Evolutionary conservation across 305 asterid species (phyloP).

Genomic region (Lippia alba): DNA sequence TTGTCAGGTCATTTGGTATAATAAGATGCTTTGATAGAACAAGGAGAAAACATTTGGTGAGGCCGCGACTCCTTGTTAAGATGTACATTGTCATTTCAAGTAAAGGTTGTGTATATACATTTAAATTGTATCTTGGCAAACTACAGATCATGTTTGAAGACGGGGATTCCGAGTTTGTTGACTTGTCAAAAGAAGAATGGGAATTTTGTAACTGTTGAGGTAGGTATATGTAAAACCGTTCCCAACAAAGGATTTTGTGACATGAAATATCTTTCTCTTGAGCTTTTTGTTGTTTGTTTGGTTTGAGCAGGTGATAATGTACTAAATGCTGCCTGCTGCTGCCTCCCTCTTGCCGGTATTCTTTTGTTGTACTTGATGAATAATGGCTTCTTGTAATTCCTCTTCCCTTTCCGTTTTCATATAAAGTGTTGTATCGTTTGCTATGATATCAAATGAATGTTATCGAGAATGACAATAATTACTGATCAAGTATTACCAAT

Average conservation of each 20-base stretch:
- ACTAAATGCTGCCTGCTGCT: slow-evolving; percentile 20
- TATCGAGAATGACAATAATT: no score
- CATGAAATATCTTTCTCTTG: no score
- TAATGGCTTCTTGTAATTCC: slow-evolving; percentile 15
- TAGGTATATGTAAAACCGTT: no score
- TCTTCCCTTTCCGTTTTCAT: background rate
- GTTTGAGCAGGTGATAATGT: slow-evolving; percentile 42
- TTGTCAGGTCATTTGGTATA: slow-evolving; percentile 79
- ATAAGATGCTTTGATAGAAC: slow-evolving; percentile 63
- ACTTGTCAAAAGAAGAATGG: slow-evolving; percentile 88
- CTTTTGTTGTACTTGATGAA: slow-evolving; percentile 26
- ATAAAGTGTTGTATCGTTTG: slow-evolving; percentile 41
- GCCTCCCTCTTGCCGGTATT: slow-evolving; percentile 7
- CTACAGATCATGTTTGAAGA: slow-evolving; percentile 89
- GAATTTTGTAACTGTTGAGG: slow-evolving; percentile 53
- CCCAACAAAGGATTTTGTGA: slow-evolving; percentile 21
- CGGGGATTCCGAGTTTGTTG: slow-evolving; percentile 66
- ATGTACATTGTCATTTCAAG: background rate
- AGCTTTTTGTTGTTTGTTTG: background rate
- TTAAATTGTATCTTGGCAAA: slow-evolving; percentile 1
- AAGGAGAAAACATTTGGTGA: slow-evolving; percentile 86
- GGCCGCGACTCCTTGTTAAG: slow-evolving; percentile 34
- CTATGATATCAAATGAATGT: no score
- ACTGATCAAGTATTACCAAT: no score
- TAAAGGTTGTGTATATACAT: background rate